Base-by-base conservation (phyloP, 2,329 filamentous ascomycete genomes). In the Diaporthe aspalathi region DNA sequence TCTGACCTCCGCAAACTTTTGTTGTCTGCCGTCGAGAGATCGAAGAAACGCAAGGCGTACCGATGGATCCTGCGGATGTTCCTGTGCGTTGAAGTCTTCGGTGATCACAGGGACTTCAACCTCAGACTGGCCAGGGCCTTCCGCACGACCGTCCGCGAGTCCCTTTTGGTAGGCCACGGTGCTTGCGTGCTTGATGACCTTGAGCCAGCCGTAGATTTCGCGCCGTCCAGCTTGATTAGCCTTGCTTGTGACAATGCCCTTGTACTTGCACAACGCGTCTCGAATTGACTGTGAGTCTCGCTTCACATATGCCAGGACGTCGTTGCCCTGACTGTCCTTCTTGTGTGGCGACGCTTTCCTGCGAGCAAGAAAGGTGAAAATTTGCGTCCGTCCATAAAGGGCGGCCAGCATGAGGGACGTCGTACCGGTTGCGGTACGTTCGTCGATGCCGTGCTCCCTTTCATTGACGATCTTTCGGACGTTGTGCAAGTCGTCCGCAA, bases 371-470 rank as follows among this genome's bases (percentile, higher is more conserved):
- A 52, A 70, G 0, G 29, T 0, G 40, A 70, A 67, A 1, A 70
- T 66, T 1, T 9, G 1, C 0, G 0, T 3, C 1, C 50, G 29
- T 14, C 68, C 68, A 43, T 47, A 70, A 3, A 70, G 29, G 4
- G 49, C 16, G 5, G 68, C 68, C 0, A 70, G 14, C 68, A 70
- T 70, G 0, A 66, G 16, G 1, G 68, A 29, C 3, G 68, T 70
- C 24, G 40, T 17, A 3, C 60, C 60, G 1, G 4, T 52, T 1
- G 40, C 22, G 1, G 68, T 56, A 0, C 16, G 38, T 7, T 5
- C 35, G 17, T 70, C 29, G 0, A 67, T 27, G 0, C 38, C 60
- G 8, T 9, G 4, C 50, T 57, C 60, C 3, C 52, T 5, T 2
- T 47, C 22, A 9, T 7, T 0, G 12, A 50, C 27, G 1, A 70